Percentiles rank a stretch among this genome's conserved stretches.
phyloP scores from a whole-genome alignment of 164 flowering plant genomes.

The Euptelea pleiosperma region DNA sequence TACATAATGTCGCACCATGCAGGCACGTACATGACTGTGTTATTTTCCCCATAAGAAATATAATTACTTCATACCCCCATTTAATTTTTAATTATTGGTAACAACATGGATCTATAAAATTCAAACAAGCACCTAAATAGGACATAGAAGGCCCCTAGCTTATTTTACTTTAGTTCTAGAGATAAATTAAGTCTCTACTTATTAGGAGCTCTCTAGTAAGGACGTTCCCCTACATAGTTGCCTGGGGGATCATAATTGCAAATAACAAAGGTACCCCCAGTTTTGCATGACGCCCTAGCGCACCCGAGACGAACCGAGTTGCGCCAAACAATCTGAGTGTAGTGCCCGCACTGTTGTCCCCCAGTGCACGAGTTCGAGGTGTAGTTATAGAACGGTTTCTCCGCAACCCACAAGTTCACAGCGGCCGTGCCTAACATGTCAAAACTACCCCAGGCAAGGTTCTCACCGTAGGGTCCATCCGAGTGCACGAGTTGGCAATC shows the following conservation, averaged over 20 bases:
- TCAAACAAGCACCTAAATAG: too few relatives aligned
- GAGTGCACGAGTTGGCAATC: constrained; percentile 37
- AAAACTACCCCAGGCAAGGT: constrained; percentile 31
- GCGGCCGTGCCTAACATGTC: constrained; percentile 25
- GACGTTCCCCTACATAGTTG: constrained; percentile 21
- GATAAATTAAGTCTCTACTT: too few relatives aligned
- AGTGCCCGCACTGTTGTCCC: constrained; percentile 29
- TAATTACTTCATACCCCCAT: too few relatives aligned
- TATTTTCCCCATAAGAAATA: too few relatives aligned
- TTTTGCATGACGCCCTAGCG: constrained; percentile 36
- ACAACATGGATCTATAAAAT: too few relatives aligned
- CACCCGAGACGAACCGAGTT: constrained; percentile 42
- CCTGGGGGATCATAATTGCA: constrained; percentile 37
- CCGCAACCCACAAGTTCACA: constrained; percentile 38
- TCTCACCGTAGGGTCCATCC: constrained; percentile 41
- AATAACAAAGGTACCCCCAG: constrained; percentile 22
- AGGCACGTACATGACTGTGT: too few relatives aligned
- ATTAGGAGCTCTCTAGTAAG: too few relatives aligned
- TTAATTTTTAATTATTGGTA: too few relatives aligned
- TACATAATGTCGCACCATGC: too few relatives aligned
- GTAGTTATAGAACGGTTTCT: constrained; percentile 33
- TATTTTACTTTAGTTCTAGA: too few relatives aligned
- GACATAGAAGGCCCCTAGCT: too few relatives aligned
- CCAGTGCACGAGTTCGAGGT: constrained; percentile 25
- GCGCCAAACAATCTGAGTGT: constrained; percentile 52